phyloP scores from a whole-genome alignment of 2,329 filamentous ascomycete genomes.

The Pseudocercospora vitis region DNA sequence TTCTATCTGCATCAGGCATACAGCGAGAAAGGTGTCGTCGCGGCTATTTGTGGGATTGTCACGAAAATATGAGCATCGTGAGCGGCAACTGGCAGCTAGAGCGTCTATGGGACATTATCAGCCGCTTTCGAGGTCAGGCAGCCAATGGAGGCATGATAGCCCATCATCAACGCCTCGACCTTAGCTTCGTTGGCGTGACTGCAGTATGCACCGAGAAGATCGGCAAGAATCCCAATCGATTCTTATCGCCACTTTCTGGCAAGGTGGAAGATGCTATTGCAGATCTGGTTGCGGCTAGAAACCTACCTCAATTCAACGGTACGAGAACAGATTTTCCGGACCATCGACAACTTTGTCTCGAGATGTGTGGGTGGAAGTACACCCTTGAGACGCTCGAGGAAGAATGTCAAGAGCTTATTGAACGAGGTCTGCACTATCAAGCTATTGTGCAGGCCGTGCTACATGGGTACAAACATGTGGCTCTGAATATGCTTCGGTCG shows the following conservation, averaged over 20 bases:
- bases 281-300: conserved; percentile 62
- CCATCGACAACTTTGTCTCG: conserved; percentile 72
- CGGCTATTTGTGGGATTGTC: conserved; percentile 59
- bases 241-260: conserved; percentile 26
- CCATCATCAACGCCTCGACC: conserved; percentile 62
- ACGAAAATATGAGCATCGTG: conserved; percentile 65
- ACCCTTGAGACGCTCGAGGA: conserved; percentile 52
- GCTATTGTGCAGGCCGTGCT: conserved; percentile 75
- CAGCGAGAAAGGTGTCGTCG: conserved; percentile 57
- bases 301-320: conserved; percentile 64
- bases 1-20: conserved; percentile 38
- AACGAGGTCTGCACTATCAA: conserved; percentile 65
- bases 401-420: conserved; percentile 53
- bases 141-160: conserved; percentile 69
- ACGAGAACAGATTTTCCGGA: conserved; percentile 63
- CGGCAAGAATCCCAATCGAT: conserved; percentile 43
- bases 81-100: conserved; percentile 72
- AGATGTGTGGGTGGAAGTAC: conserved; percentile 71
- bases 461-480: conserved; percentile 66
- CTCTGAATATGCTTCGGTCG: conserved; percentile 67
- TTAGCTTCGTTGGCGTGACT: conserved; percentile 73
- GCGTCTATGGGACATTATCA: conserved; percentile 75
- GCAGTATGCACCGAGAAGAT: conserved; percentile 67
- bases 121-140: conserved; percentile 64
- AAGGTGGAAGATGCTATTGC: conserved; percentile 52